Percentiles rank a stretch among this genome's conserved stretches.
Conservation (phyloP, 768 basidiomycete genomes). For the Collybia nuda region DNA sequence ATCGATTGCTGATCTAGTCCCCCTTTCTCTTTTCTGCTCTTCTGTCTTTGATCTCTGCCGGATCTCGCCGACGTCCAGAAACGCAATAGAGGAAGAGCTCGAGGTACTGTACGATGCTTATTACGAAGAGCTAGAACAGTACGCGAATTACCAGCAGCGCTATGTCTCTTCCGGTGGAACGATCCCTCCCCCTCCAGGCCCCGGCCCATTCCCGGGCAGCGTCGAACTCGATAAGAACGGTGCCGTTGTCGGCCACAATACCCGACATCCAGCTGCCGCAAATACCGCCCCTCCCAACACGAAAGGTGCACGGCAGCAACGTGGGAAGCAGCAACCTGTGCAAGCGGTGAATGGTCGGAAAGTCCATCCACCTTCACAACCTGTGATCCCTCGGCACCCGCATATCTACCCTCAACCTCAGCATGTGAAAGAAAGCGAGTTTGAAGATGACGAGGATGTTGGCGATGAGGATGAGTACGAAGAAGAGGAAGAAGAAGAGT, state of each 20-base stretch:
- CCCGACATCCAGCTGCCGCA: conserved; percentile 17
- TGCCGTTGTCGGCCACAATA: conserved; percentile 45
- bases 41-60: conserved; percentile 15
- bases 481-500: conserved; percentile 51
- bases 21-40: conserved; percentile 10
- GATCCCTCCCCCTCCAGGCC: conserved; percentile 89
- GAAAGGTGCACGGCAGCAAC: conserved; percentile 9
- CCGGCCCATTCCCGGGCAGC: conserved; percentile 97
- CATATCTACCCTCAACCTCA: conserved; percentile 36
- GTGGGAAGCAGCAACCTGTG: conserved; percentile 7
- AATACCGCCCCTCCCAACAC: background rate
- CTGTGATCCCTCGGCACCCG: conserved; percentile 8
- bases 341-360: conserved; percentile 16
- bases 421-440: conserved; percentile 71
- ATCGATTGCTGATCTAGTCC: conserved; percentile 20
- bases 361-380: conserved; percentile 8
- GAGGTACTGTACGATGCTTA: conserved; percentile 99
- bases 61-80: conserved; percentile 43
- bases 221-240: conserved; percentile 96
- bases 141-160: conserved; percentile 97
- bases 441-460: conserved; percentile 56
- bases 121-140: conserved; percentile 99
- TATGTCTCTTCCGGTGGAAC: conserved; percentile 90
- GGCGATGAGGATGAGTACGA: conserved; percentile 41
- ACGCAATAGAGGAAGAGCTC: conserved; percentile 99